Conservation (phyloP, 306 rosid species). For the Mimosa bimucronata region DNA sequence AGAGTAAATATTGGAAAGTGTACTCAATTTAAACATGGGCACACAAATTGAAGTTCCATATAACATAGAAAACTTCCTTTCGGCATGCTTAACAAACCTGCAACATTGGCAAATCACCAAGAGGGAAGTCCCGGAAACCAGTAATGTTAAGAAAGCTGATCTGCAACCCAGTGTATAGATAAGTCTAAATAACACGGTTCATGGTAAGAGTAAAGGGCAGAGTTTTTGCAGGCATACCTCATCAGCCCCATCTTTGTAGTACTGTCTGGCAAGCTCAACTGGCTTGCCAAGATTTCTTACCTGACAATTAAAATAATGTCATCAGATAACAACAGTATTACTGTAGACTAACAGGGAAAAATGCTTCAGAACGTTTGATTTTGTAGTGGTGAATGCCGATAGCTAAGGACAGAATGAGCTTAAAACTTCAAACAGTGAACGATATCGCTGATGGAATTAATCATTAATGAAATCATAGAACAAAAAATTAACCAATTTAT, state of each 20-base stretch:
- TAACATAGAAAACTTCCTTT: not conserved
- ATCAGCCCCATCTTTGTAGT: conserved; percentile 93
- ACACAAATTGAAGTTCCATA: not conserved
- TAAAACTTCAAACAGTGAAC: not conserved
- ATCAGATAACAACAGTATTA: conserved; percentile 27
- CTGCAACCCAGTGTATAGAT: conserved; percentile 48
- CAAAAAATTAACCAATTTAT: not conserved
- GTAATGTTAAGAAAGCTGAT: conserved; percentile 91
- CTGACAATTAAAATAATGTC: conserved; percentile 43
- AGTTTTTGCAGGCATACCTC: conserved; percentile 67
- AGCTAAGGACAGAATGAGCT: not conserved
- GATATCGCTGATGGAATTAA: not conserved
- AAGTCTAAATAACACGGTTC: conserved; percentile 30
- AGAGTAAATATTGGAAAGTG: not conserved
- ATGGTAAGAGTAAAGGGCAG: not conserved
- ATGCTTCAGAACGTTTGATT: not conserved
- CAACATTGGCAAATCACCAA: conserved; percentile 96
- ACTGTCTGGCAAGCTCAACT: conserved; percentile 92
- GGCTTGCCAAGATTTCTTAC: conserved; percentile 98
- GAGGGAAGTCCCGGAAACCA: conserved; percentile 96
- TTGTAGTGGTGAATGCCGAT: not conserved
- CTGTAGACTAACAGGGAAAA: not conserved
- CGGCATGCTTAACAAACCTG: conserved; percentile 58
- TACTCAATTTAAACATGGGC: not conserved
- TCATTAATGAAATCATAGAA: not conserved